Base-by-base conservation (phyloP, 2,329 filamentous ascomycete species). In the Penicillium sp. region DNA sequence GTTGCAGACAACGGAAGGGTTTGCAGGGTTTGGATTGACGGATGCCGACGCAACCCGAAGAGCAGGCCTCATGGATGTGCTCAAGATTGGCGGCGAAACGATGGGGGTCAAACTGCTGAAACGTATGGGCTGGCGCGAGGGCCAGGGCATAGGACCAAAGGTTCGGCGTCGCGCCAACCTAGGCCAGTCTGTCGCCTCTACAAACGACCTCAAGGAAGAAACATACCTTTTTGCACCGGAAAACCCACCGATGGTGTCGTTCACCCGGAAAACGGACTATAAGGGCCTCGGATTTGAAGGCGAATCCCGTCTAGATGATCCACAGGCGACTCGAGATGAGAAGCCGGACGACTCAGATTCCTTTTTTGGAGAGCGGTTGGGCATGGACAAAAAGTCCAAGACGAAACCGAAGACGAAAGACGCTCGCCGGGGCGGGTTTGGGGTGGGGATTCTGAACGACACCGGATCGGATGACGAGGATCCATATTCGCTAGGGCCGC, bases 391-490 rank as follows among this genome's bases (percentile, higher is more conserved):
- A 25, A 73, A 71, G 49, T 48, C 63, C 33, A 75, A 73, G 50
- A 50, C 65, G 25, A 77, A 75, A 45, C 80, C 81, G 47, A 85
- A 75, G 45, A 80, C 81, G 47, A 85, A 84, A 61, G 70, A 66
- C 59, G 73, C 74, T 49, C 64, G 60, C 1, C 77, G 77, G 45
- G 81, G 85, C 3, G 88, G 86, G 0, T 88, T 97, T 54, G 91
- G 91, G 0, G 84, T 95, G 11, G 91, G 91, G 0, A 77, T 96
- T 1, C 71, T 97, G 39, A 96, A 97, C 60, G 91, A 96, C 57
- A 93, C 85, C 18, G 90, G 90, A 9, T 96, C 91, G 4, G 93
- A 97, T 57, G 90, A 96, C 39, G 93, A 97, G 60, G 90, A 96
- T 61, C 87, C 89, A 0, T 97, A 95, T 64, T 87, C 91, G 49